Percentiles rank a stretch among this genome's conserved stretches.
Evolutionary conservation across 257 asterid species (phyloP).

Genomic region (Ocimum tenuiflorum): DNA sequence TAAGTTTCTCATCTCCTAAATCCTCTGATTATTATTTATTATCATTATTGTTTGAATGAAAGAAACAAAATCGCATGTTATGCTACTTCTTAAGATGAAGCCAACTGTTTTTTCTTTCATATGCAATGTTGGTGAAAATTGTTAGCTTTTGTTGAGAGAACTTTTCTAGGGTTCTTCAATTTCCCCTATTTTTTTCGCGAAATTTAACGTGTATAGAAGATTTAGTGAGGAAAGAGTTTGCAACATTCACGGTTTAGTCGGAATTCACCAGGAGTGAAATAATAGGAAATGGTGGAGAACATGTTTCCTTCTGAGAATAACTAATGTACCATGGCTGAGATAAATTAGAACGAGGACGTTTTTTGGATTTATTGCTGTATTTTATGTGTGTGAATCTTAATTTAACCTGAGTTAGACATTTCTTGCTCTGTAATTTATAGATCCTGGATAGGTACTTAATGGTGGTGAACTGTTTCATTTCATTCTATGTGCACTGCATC

Average conservation of each 20-base stretch:
- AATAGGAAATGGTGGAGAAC: conserved; percentile 7
- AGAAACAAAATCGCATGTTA: background rate
- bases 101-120: background rate
- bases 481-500: too few species aligned
- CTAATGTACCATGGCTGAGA: background rate
- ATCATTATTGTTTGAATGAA: background rate
- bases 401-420: background rate
- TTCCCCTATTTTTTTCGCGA: too few species aligned
- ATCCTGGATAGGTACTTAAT: background rate
- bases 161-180: conserved; percentile 15
- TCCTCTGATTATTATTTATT: background rate
- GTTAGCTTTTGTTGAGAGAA: background rate
- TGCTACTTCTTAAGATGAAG: background rate
- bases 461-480: background rate
- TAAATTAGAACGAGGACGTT: background rate
- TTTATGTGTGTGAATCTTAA: background rate
- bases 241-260: too few species aligned
- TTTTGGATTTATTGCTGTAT: background rate
- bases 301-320: background rate
- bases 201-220: too few species aligned
- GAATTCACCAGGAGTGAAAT: too few species aligned
- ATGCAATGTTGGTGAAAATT: background rate
- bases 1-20: conserved; percentile 13
- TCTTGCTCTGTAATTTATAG: background rate
- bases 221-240: too few species aligned